Conservation (phyloP, 2,329 filamentous ascomycete species). For the Sclerotinia spermophila region DNA sequence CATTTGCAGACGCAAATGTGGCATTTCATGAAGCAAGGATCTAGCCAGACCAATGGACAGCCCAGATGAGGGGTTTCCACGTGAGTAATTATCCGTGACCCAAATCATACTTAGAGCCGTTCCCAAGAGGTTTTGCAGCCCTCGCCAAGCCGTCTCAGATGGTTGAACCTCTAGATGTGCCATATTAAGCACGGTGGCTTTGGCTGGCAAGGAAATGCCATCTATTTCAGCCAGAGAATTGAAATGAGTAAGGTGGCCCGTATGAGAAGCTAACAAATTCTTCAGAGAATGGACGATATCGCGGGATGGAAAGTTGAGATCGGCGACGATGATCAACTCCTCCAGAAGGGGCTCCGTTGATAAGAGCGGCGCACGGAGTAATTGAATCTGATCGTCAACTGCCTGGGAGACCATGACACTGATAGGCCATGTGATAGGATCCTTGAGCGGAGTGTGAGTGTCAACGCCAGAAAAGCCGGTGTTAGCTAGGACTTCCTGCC, state of each 20-base stretch:
- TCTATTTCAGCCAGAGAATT: not conserved
- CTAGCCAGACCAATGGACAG: not conserved
- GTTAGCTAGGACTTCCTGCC: slow-evolving; percentile 27
- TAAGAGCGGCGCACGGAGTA: slow-evolving; percentile 14
- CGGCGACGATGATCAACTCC: not conserved
- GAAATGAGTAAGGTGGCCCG: not conserved
- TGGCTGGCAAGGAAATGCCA: not conserved
- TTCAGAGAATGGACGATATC: not conserved
- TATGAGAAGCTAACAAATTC: not conserved
- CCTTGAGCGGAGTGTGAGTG: slow-evolving; percentile 7
- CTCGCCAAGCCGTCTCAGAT: not conserved
- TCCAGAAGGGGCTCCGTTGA: not conserved
- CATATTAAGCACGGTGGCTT: not conserved
- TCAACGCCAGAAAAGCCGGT: slow-evolving; percentile 36
- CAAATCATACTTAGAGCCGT: not conserved
- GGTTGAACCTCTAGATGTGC: not conserved
- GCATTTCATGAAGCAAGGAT: not conserved
- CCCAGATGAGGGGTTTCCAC: not conserved
- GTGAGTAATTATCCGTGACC: not conserved
- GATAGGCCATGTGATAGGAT: not conserved
- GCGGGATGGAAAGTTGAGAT: not conserved
- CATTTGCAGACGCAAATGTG: not conserved
- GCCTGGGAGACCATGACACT: slow-evolving; percentile 14
- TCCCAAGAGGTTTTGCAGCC: not conserved
- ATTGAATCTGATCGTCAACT: slow-evolving; percentile 16